Evolutionary conservation across 1,139 yeast species (phyloP).

Genomic region (Sugiyamaella grinbergsii): DNA sequence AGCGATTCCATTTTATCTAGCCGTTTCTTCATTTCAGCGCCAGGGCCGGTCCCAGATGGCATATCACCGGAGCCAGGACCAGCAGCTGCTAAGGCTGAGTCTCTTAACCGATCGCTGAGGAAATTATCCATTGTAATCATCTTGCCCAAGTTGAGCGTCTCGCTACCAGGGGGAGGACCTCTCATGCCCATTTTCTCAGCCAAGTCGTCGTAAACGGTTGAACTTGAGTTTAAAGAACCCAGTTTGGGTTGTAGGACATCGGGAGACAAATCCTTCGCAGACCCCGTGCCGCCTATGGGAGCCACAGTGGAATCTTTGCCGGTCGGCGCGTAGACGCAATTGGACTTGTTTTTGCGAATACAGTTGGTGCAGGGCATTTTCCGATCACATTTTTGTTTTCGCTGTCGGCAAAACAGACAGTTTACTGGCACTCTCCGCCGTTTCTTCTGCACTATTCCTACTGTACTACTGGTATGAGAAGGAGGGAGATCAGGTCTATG

Average conservation of each 20-base stretch:
- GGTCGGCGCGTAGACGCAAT: constrained; percentile 33
- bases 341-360: constrained; percentile 35
- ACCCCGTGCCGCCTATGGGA: constrained; percentile 11
- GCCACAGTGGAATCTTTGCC: constrained; percentile 16
- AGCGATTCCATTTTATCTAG: constrained; percentile 40
- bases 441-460: constrained; percentile 20
- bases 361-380: constrained; percentile 44
- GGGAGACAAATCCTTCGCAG: background rate
- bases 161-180: constrained; percentile 10
- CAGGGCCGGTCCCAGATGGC: constrained; percentile 5
- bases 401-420: constrained; percentile 40
- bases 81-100: constrained; percentile 11
- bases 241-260: background rate
- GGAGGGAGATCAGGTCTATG: constrained; percentile 20
- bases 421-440: constrained; percentile 37
- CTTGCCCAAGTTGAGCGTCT: constrained; percentile 18
- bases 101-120: constrained; percentile 13
- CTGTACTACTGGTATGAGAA: constrained; percentile 17
- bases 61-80: background rate
- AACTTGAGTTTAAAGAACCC: background rate
- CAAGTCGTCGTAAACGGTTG: constrained; percentile 2
- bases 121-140: constrained; percentile 25
- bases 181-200: constrained; percentile 14
- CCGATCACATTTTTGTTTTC: constrained; percentile 43
- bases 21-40: constrained; percentile 33